phyloP scores from a whole-genome alignment of 2,329 filamentous ascomycete species.

The Penicillium frequentans region DNA sequence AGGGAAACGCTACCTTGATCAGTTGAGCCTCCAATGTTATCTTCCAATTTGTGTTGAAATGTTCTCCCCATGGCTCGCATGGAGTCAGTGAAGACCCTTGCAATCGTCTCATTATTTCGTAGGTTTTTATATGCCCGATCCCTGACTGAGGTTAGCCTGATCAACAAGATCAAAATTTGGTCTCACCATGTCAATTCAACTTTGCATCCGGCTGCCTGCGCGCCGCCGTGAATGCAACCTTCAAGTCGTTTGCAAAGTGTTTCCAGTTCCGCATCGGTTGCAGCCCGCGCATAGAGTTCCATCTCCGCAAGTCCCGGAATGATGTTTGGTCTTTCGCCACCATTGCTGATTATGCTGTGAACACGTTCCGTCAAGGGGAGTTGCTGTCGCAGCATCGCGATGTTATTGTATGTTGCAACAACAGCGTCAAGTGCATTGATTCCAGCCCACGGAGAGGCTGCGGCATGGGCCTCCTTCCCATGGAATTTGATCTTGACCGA shows the following conservation, averaged over 20 bases:
- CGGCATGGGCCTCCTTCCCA: slow-evolving; percentile 56
- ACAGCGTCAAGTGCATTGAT: slow-evolving; percentile 58
- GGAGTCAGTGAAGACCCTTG: not conserved
- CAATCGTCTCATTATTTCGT: not conserved
- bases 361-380: slow-evolving; percentile 51
- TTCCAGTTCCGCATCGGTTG: not conserved
- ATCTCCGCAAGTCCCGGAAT: slow-evolving; percentile 23
- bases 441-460: slow-evolving; percentile 55
- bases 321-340: slow-evolving; percentile 50
- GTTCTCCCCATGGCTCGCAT: not conserved
- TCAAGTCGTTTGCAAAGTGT: not conserved
- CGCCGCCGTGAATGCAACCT: not conserved
- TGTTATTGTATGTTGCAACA: slow-evolving; percentile 41
- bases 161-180: not conserved
- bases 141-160: not conserved
- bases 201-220: not conserved
- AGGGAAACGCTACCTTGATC: not conserved
- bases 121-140: not conserved
- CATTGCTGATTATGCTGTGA: slow-evolving; percentile 52
- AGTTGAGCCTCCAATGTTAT: not conserved
- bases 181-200: not conserved
- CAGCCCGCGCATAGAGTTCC: not conserved
- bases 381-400: slow-evolving; percentile 56
- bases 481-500: slow-evolving; percentile 34
- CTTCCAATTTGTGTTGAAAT: not conserved